phyloP scores from a whole-genome alignment of 2,329 filamentous ascomycete species.

The Trichoderma sp. region DNA sequence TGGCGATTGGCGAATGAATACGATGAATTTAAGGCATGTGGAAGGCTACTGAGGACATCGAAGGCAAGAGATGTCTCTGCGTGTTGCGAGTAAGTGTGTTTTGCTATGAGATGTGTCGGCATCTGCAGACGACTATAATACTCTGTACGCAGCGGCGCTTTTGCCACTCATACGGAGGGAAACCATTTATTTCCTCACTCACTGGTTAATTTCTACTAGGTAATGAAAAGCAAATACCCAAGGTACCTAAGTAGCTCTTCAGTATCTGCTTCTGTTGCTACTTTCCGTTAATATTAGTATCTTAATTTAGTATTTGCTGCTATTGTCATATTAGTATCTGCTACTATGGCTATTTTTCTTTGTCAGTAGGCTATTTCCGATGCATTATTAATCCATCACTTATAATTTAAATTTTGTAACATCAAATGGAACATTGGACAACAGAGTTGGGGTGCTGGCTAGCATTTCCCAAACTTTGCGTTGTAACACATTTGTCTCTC shows the following conservation, averaged over 20 bases:
- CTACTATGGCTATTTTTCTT: background rate
- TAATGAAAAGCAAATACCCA: too few species aligned
- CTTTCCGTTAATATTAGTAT: background rate
- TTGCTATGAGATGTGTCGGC: background rate
- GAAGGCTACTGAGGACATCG: background rate
- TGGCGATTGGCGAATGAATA: background rate
- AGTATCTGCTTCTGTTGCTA: too few species aligned
- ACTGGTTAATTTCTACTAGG: too few species aligned
- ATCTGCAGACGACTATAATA: background rate
- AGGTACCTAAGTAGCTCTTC: too few species aligned
- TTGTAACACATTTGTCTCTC: background rate
- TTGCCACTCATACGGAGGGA: background rate
- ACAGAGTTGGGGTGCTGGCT: too few species aligned
- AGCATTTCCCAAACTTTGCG: background rate
- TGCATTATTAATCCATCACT: too few species aligned
- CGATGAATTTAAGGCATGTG: background rate
- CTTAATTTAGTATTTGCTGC: background rate
- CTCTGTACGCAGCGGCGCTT: background rate
- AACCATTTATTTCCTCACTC: background rate
- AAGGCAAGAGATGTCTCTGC: background rate
- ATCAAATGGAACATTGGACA: too few species aligned
- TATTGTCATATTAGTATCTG: background rate
- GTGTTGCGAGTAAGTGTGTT: background rate
- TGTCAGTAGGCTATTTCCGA: background rate
- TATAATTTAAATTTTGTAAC: too few species aligned